Base-by-base conservation (phyloP, 2,329 filamentous ascomycete genomes). In the Penicillium sp. region DNA sequence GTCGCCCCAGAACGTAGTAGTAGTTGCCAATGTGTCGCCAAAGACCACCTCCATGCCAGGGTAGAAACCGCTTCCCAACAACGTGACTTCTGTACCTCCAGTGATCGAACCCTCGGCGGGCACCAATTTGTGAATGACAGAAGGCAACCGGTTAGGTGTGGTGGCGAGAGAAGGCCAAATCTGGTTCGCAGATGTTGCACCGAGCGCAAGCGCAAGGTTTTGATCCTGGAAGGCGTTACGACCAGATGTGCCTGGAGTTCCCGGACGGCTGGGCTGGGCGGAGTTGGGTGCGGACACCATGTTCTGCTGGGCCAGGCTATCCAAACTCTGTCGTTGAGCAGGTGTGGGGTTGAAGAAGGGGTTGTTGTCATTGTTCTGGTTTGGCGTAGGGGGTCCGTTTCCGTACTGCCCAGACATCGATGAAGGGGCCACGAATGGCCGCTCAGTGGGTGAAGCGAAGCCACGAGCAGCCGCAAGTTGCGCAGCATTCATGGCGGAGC, bases 61-160 rank as follows among this genome's bases (percentile, higher is more conserved):
- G 66, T 88, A 89, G 74, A 97, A 96, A 15, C 89, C 88, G 66
- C 88, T 91, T 19, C 93, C 93, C 9, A 96, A 82, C 59, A 95
- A 86, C 0, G 91, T 94, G 3, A 97, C 92, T 75, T 97, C 93
- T 56, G 92, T 93, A 45, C 93, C 93, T 62, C 93, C 93, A 38
- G 87, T 87, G 61, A 89, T 91, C 7, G 93, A 91, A 0, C 93
- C 93, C 75, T 96, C 91, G 33, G 85, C 85, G 0, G 93, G 93
- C 38, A 95, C 91, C 64, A 97, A 84, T 75, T 93, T 94, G 74
- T 92, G 89, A 24, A 96, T 94, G 19, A 86, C 85, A 1, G 89
- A 86, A 2, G 85, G 78, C 19, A 82, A 81, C 33, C 84, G 79
- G n/a, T 83, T 79, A 47, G 83, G 81, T 53, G 81, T 81, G 59